phyloP scores from a whole-genome alignment of 202 grass and related monocot species.

The Setaria viridis region DNA sequence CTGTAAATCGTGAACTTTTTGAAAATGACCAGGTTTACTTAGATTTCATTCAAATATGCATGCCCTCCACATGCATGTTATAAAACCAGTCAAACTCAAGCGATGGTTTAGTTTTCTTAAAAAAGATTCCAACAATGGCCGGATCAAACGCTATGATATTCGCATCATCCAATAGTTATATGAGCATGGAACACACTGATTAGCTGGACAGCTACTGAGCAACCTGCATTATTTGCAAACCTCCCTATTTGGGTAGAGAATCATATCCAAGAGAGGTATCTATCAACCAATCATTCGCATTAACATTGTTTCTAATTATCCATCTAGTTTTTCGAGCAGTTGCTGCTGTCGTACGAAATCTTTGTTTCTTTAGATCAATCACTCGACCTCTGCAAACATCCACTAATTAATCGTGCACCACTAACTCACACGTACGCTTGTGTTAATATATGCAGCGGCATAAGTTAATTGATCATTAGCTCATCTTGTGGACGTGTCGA shows the following conservation, averaged over 20 bases:
- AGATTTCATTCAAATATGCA: not conserved
- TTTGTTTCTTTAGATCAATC: slow-evolving; percentile 14
- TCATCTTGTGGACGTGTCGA: slow-evolving; percentile 33
- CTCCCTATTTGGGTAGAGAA: not conserved
- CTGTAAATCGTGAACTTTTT: not conserved
- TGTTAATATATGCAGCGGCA: not conserved
- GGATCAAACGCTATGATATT: slow-evolving; percentile 9
- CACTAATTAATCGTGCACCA: slow-evolving; percentile 9
- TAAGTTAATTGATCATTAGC: not conserved
- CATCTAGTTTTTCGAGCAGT: slow-evolving; percentile 4
- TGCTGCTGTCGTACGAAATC: not conserved
- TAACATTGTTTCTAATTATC: not conserved
- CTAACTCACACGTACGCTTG: slow-evolving; percentile 24
- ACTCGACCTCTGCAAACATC: slow-evolving; percentile 17
- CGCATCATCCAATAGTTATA: not conserved
- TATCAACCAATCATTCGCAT: slow-evolving; percentile 7
- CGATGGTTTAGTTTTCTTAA: not conserved
- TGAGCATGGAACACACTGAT: slow-evolving; percentile 12
- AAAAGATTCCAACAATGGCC: not conserved
- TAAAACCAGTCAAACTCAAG: not conserved
- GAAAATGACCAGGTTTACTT: not conserved
- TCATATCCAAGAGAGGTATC: slow-evolving; percentile 16
- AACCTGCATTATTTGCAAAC: not conserved
- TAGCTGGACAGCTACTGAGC: not conserved
- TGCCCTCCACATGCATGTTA: not conserved